Percentiles rank a stretch among this genome's conserved stretches.
Evolutionary conservation across 202 grass and related monocot genomes (phyloP).

Genomic region (Elaeis oleifera): DNA sequence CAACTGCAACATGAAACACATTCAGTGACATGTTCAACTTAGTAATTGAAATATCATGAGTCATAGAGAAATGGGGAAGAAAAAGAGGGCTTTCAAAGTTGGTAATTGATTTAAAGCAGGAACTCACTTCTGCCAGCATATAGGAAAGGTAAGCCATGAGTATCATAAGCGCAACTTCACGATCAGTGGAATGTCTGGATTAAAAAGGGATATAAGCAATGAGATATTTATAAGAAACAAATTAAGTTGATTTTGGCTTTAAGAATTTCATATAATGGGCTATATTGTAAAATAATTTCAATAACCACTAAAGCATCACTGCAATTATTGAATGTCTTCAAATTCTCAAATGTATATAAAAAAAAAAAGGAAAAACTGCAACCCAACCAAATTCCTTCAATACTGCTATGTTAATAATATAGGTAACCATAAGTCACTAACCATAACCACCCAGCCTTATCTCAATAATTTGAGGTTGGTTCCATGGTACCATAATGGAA

Average conservation of each 20-base stretch:
- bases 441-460: too few relatives aligned
- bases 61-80: slow-evolving; percentile 8
- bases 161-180: slow-evolving; percentile 95
- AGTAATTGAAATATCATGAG: neutral
- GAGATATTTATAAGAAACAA: slow-evolving; percentile 1
- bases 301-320: too few relatives aligned
- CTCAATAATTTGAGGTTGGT: too few relatives aligned
- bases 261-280: too few relatives aligned
- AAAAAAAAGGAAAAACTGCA: too few relatives aligned
- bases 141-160: slow-evolving; percentile 93
- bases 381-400: too few relatives aligned
- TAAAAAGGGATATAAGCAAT: slow-evolving; percentile 19
- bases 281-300: too few relatives aligned
- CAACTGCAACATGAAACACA: slow-evolving; percentile 51
- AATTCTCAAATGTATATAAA: too few relatives aligned
- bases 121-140: slow-evolving; percentile 84
- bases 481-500: neutral
- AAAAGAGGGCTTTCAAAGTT: slow-evolving; percentile 8
- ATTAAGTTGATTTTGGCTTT: neutral
- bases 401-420: too few relatives aligned
- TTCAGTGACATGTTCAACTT: neutral
- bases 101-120: neutral
- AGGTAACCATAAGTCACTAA: too few relatives aligned
- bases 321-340: too few relatives aligned
- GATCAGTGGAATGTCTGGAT: slow-evolving; percentile 79